A percentile compares a stretch with the other conserved stretches of the same genome.
Conservation (phyloP, 257 asterid species). For the Coffea eugenioides region DNA sequence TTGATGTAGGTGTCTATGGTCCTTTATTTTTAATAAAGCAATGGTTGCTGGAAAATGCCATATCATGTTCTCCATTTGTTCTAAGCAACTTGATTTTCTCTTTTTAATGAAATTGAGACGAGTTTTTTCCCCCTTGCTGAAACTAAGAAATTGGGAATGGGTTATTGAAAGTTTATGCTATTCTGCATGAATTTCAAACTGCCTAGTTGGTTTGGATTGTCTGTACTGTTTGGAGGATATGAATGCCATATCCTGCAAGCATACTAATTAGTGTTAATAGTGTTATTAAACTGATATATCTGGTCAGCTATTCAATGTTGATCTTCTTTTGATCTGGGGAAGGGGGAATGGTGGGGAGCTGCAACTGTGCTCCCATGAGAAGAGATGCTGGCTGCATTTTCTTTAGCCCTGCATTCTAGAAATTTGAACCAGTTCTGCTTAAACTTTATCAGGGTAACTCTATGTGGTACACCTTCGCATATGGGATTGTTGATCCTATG, state of each 20-base stretch:
- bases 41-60: background rate
- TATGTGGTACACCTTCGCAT: background rate
- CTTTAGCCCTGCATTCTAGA: background rate
- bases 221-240: background rate
- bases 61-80: background rate
- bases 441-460: background rate
- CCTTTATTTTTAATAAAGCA: slow-evolving; percentile 19
- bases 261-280: background rate
- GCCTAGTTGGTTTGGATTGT: background rate
- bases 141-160: background rate
- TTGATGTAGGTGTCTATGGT: slow-evolving; percentile 14
- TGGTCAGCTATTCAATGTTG: no score
- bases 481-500: background rate
- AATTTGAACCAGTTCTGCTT: background rate
- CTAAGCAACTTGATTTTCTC: background rate
- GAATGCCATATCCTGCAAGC: background rate
- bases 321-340: no score
- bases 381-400: background rate
- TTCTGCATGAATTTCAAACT: background rate
- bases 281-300: background rate
- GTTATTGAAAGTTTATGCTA: background rate
- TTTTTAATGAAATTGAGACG: background rate
- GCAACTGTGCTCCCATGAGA: background rate
- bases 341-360: background rate
- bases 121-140: background rate